phyloP scores from a whole-genome alignment of 2,329 filamentous ascomycete genomes.

The Talaromyces verruculosus region DNA sequence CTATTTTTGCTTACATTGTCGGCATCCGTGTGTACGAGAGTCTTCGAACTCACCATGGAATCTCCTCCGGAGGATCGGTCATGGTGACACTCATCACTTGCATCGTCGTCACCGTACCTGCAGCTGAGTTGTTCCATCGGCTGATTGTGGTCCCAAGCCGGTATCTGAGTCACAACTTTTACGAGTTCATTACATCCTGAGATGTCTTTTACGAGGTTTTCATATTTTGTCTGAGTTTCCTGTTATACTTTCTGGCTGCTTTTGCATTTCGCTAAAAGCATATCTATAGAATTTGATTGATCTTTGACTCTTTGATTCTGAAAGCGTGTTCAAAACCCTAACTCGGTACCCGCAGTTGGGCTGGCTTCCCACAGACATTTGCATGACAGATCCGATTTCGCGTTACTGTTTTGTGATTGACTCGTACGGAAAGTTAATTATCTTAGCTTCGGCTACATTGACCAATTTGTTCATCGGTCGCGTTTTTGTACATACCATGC shows the following conservation, averaged over 20 bases:
- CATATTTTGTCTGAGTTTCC: not conserved
- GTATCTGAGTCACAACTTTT: slow-evolving; percentile 20
- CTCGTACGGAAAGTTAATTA: not conserved
- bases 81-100: slow-evolving; percentile 20
- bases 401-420: not conserved
- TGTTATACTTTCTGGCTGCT: not conserved
- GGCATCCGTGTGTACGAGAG: slow-evolving; percentile 33
- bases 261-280: not conserved
- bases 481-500: not conserved
- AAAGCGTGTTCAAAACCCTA: not conserved
- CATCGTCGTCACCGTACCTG: slow-evolving; percentile 13
- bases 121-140: slow-evolving; percentile 19
- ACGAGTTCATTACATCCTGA: slow-evolving; percentile 19
- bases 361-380: not conserved
- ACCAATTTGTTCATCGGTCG: not conserved
- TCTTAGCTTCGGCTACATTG: not conserved
- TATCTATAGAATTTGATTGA: not conserved
- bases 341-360: not conserved
- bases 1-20: slow-evolving; percentile 43
- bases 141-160: slow-evolving; percentile 17
- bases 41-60: not conserved
- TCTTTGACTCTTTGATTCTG: not conserved
- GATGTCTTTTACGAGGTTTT: not conserved
- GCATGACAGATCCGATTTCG: not conserved
- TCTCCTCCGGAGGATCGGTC: slow-evolving; percentile 15